A percentile compares a stretch with the other conserved stretches of the same genome.
Conservation (phyloP, 1,139 yeast species). For the Lodderomyces pseudojiufengensis region DNA sequence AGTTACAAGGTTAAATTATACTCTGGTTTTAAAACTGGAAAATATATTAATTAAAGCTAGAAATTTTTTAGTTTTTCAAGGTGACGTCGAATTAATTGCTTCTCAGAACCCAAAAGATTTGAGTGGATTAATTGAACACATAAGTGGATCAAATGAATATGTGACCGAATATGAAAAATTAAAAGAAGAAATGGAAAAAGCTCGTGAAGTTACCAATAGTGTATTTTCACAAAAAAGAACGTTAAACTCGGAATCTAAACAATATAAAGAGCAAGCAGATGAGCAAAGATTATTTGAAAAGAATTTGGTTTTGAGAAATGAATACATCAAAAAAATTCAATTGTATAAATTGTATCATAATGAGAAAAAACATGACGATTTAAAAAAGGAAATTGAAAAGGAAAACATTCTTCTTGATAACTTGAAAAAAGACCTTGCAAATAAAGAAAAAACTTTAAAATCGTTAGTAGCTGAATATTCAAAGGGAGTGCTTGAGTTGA, state of each 20-base stretch:
- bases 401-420: constrained; percentile 28
- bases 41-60: constrained; percentile 85
- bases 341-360: constrained; percentile 69
- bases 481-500: constrained; percentile 39
- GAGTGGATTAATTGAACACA: constrained; percentile 70
- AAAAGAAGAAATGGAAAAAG: constrained; percentile 61
- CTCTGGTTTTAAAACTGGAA: constrained; percentile 66
- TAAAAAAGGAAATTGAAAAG: constrained; percentile 22
- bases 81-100: constrained; percentile 93
- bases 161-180: constrained; percentile 65
- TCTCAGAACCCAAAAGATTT: constrained; percentile 79
- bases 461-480: constrained; percentile 43
- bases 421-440: constrained; percentile 21
- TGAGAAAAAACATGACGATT: constrained; percentile 43
- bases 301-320: constrained; percentile 46
- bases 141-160: constrained; percentile 76
- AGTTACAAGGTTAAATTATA: constrained; percentile 65
- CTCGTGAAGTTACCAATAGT: constrained; percentile 62
- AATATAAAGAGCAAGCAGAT: constrained; percentile 69
- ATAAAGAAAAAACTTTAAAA: constrained; percentile 26
- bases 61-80: constrained; percentile 92
- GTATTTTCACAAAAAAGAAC: constrained; percentile 72
- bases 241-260: constrained; percentile 71
- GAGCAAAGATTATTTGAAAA: constrained; percentile 70
- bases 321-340: constrained; percentile 47